These are phyloP conservation scores for Aspergillus nomiae DNA, from an alignment of 2,329 filamentous ascomycete species.

Conservation along the genomic window DNA sequence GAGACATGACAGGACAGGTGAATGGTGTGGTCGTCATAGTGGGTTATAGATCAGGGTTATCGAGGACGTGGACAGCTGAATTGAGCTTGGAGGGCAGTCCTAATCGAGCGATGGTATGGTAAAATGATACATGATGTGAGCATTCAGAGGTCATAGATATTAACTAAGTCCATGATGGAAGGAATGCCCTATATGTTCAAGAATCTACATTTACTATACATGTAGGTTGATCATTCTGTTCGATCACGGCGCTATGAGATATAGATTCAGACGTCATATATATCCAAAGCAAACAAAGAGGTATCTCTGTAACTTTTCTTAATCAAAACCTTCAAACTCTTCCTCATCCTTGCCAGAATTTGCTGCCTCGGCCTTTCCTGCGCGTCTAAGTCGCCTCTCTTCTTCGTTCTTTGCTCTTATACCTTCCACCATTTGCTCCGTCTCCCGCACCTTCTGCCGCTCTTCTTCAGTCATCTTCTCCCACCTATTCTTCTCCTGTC, in stretches of 20 bases:
- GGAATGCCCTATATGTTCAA: neutral
- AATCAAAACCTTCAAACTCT: conserved; percentile 63
- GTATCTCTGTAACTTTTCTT: neutral
- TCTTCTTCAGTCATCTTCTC: conserved; percentile 72
- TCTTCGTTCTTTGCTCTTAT: conserved; percentile 61
- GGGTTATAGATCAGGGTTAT: neutral
- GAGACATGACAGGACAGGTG: neutral
- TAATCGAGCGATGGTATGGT: neutral
- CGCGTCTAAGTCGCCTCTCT: conserved; percentile 21
- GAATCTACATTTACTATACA: neutral
- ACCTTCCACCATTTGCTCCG: conserved; percentile 65
- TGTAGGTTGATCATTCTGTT: neutral
- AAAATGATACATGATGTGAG: neutral
- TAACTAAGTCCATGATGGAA: neutral
- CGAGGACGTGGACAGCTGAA: neutral
- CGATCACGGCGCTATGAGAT: conserved; percentile 5
- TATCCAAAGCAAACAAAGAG: neutral
- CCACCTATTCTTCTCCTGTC: conserved; percentile 64
- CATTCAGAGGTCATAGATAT: neutral
- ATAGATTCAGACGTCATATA: neutral
- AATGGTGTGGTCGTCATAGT: neutral
- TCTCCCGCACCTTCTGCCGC: conserved; percentile 62
- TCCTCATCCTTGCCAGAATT: conserved; percentile 29
- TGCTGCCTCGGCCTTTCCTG: conserved; percentile 22
- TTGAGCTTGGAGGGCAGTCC: neutral